phyloP scores from a whole-genome alignment of 305 asterid genomes.

The Salvia sclarea region DNA sequence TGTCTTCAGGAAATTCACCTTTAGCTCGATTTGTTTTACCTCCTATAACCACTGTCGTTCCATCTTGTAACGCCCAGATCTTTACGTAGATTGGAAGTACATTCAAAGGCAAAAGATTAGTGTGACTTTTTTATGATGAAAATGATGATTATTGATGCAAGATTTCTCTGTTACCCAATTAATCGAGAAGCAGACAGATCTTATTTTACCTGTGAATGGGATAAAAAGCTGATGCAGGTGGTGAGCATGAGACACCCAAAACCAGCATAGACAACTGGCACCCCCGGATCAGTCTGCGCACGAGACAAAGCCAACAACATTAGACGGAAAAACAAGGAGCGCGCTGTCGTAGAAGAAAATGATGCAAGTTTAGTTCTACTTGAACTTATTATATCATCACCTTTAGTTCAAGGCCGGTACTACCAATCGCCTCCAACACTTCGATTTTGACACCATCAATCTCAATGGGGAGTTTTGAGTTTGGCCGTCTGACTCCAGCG shows the following conservation, averaged over 20 bases:
- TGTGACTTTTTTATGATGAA: background rate
- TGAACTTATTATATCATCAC: constrained; percentile 31
- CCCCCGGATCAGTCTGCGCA: constrained; percentile 82
- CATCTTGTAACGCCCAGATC: constrained; percentile 94
- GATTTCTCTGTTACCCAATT: background rate
- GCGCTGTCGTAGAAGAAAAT: background rate
- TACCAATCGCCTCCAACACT: constrained; percentile 67
- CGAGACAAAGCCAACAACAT: constrained; percentile 15
- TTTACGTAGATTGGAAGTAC: constrained; percentile 30
- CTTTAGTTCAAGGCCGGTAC: constrained; percentile 81
- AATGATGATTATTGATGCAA: background rate
- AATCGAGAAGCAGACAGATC: background rate
- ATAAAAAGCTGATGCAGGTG: constrained; percentile 78
- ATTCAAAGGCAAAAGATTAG: constrained; percentile 25
- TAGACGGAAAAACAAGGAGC: constrained; percentile 9
- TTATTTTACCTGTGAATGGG: constrained; percentile 72
- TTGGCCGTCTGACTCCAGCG: constrained; percentile 75
- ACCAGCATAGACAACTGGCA: constrained; percentile 78
- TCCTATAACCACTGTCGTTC: constrained; percentile 65
- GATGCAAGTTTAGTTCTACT: background rate
- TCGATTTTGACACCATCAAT: constrained; percentile 62
- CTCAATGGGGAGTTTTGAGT: constrained; percentile 80
- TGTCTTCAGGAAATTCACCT: constrained; percentile 72
- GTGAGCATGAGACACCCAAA: constrained; percentile 92
- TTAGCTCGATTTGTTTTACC: constrained; percentile 82